Percentiles rank a stretch among this genome's conserved stretches.
phyloP scores from a whole-genome alignment of 2,329 filamentous ascomycete genomes.

The Onygenales sp. region DNA sequence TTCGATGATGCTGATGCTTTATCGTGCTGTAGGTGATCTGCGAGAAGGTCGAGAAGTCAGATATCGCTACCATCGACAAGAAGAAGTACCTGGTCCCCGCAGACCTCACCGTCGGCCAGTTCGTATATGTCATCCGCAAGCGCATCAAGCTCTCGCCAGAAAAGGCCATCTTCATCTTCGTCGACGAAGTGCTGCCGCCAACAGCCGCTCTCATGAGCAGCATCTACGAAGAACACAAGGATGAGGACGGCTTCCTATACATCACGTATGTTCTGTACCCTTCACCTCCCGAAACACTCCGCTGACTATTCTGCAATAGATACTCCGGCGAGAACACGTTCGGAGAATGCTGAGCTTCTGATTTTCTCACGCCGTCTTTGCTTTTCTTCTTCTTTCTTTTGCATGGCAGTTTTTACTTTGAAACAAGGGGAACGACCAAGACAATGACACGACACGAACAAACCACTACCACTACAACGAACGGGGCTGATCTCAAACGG shows the following conservation, averaged over 20 bases:
- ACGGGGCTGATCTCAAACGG: background rate
- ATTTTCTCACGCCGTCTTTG: background rate
- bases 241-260: conserved; percentile 83
- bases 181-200: conserved; percentile 93
- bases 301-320: conserved; percentile 28
- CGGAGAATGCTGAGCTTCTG: conserved; percentile 39
- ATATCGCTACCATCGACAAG: conserved; percentile 99
- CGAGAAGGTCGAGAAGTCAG: conserved; percentile 98
- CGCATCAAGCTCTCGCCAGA: conserved; percentile 98
- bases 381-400: background rate
- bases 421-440: background rate
- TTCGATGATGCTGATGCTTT: conserved; percentile 11
- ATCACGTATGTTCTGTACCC: conserved; percentile 61
- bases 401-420: background rate
- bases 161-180: conserved; percentile 99
- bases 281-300: background rate
- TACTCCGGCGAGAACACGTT: conserved; percentile 99
- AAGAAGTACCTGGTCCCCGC: conserved; percentile 99
- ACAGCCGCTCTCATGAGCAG: conserved; percentile 98
- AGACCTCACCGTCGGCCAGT: conserved; percentile 96
- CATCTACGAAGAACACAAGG: conserved; percentile 99
- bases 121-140: conserved; percentile 99
- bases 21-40: conserved; percentile 70
- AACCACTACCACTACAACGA: background rate
- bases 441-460: background rate